Evolutionary conservation across 2,329 filamentous ascomycete genomes (phyloP).

Genomic region (Dissoconium aciculare): DNA sequence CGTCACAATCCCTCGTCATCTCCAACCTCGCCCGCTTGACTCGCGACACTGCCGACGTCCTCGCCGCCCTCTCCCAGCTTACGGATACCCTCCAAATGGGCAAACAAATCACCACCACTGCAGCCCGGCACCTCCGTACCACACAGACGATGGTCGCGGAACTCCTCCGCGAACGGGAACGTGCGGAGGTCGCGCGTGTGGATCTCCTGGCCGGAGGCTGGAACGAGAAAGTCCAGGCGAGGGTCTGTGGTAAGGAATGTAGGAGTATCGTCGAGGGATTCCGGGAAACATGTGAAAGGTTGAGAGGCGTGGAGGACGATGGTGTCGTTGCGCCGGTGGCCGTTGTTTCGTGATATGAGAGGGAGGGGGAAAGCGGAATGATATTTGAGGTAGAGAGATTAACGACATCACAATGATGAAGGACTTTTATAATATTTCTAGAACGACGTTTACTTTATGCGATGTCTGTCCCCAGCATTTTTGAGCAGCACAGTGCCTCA

Average conservation of each 20-base stretch:
- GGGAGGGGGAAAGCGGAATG: too few species aligned
- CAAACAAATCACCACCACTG: constrained; percentile 70
- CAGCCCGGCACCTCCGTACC: constrained; percentile 61
- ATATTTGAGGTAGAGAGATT: too few species aligned
- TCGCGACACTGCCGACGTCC: constrained; percentile 50
- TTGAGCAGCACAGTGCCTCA: too few species aligned
- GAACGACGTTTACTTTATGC: too few species aligned
- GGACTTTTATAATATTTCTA: too few species aligned
- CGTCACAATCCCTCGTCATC: too few species aligned
- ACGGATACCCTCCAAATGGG: constrained; percentile 91
- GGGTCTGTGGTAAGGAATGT: constrained; percentile 74
- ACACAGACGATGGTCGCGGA: constrained; percentile 77
- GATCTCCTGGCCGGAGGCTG: constrained; percentile 74
- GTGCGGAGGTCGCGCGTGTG: constrained; percentile 63
- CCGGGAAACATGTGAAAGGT: constrained; percentile 73
- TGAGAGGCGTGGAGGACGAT: constrained; percentile 42
- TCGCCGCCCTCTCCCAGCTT: constrained; percentile 69
- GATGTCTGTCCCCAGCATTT: too few species aligned
- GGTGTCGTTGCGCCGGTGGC: too few species aligned
- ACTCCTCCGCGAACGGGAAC: constrained; percentile 67
- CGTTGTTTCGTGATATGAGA: too few species aligned
- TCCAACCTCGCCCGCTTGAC: constrained; percentile 56
- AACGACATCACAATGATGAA: too few species aligned
- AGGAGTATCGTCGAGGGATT: constrained; percentile 82
- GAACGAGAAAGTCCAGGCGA: constrained; percentile 57